Base-by-base conservation (phyloP, 257 asterid species). In the Knoxia roxburghii region DNA sequence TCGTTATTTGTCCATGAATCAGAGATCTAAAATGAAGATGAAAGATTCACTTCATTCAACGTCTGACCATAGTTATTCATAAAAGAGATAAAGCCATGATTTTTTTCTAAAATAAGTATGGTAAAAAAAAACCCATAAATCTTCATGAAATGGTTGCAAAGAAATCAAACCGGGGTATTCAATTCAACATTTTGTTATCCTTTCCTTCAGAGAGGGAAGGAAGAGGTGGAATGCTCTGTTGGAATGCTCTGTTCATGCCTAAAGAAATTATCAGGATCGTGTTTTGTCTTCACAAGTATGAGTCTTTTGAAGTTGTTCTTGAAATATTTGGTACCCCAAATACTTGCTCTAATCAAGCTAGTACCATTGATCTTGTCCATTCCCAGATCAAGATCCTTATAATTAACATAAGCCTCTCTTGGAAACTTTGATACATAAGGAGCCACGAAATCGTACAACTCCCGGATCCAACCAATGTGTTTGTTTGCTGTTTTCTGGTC, bases 331-430 rank as follows among this genome's bases (percentile, higher is more conserved):
- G 18, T n/a, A 5, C 65, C 65, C 65, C 65, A 60, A 12, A 60
- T 9, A 37, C 49, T 20, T 20, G 65, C 50, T 20, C 15, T 21
- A 48, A 60, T 60, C 65, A 60, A n/a, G 21, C 65, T 60, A 0
- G 29, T n/a, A 2, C 62, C 51, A 14, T 18, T 35, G 15, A 60
- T 27, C 7, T 57, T 68, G 40, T 68, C n/a, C 39, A 41, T 15
- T 18, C 72, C 72, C 57, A 68, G 49, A 68, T 68, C 73, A 68
- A 68, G 72, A 57, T 68, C 72, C 21, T 52, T 56, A 12, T 68
- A 68, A 40, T 68, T 68, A 0, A 46, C 52, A 56, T 50, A 50
- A 10, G 56, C 70, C 24, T 60, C 65, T 37, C 65, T 35, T 3
- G 65, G 65, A 20, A n/a, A 20, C 30, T 60, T 65, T 10, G 70